These are phyloP conservation scores for Colletotrichum abscissum DNA, from an alignment of 2,329 filamentous ascomycete species.

Conservation along the genomic window DNA sequence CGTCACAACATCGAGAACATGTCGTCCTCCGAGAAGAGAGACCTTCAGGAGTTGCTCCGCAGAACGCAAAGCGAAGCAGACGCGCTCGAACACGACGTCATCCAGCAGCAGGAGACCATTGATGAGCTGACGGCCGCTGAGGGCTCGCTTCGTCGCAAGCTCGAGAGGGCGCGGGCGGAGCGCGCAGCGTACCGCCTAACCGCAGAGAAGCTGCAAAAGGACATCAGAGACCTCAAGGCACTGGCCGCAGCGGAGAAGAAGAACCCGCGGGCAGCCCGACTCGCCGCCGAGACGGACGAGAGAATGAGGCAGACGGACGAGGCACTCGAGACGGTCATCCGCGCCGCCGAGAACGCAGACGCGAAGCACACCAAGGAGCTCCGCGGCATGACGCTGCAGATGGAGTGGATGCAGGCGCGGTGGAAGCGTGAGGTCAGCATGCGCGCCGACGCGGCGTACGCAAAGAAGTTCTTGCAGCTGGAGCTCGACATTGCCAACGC, in stretches of 20 bases:
- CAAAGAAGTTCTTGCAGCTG: constrained; percentile 85
- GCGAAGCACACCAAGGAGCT: constrained; percentile 80
- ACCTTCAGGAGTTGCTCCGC: constrained; percentile 70
- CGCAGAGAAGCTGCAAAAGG: constrained; percentile 65
- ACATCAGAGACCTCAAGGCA: constrained; percentile 59
- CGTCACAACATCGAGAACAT: constrained; percentile 41
- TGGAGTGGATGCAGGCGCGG: constrained; percentile 87
- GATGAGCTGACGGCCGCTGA: constrained; percentile 67
- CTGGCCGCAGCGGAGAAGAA: constrained; percentile 48
- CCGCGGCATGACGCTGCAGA: constrained; percentile 86
- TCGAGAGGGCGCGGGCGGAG: constrained; percentile 77
- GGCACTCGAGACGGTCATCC: constrained; percentile 69
- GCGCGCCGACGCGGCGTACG: constrained; percentile 83
- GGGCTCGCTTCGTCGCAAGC: constrained; percentile 70
- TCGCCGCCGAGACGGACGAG: constrained; percentile 44
- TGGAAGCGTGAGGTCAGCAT: constrained; percentile 85
- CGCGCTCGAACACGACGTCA: constrained; percentile 78
- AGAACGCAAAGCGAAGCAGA: constrained; percentile 73
- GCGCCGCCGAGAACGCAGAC: constrained; percentile 70
- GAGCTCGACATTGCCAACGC: constrained; percentile 86
- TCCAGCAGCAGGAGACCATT: constrained; percentile 75
- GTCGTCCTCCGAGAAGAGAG: constrained; percentile 55
- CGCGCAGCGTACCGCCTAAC: constrained; percentile 65
- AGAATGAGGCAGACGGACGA: constrained; percentile 54
- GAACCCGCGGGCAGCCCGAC: constrained; percentile 42